phyloP scores from a whole-genome alignment of 805 yeast species.

The Saccharomyces paradoxus region DNA sequence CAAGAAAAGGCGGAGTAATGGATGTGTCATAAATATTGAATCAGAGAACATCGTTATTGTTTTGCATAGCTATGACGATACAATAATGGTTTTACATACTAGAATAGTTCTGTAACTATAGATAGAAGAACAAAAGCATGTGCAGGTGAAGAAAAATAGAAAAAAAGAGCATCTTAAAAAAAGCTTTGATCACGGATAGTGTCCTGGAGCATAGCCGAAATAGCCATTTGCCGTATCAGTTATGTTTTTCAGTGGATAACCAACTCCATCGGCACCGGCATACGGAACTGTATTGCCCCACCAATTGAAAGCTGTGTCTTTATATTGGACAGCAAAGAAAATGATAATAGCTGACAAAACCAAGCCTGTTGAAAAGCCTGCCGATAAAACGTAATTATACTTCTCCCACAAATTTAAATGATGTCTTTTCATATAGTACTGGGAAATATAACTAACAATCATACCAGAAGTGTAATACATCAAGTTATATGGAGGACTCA shows the following conservation, averaged over 20 bases:
- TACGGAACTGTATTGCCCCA: conserved; percentile 52
- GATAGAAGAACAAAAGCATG: background rate
- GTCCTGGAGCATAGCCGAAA: conserved; percentile 27
- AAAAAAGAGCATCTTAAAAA: background rate
- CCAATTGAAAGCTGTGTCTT: conserved; percentile 42
- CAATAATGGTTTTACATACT: background rate
- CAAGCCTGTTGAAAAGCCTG: conserved; percentile 54
- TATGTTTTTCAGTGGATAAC: conserved; percentile 10
- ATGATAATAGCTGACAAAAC: conserved; percentile 46
- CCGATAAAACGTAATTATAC: conserved; percentile 44
- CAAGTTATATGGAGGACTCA: conserved; percentile 46
- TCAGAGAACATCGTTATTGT: background rate
- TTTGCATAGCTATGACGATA: too few species aligned
- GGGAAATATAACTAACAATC: conserved; percentile 34
- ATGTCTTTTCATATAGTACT: conserved; percentile 41
- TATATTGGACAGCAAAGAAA: conserved; percentile 44
- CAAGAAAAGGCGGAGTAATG: too few species aligned
- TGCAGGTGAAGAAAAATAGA: background rate
- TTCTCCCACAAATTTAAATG: conserved; percentile 49
- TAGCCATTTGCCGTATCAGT: conserved; percentile 14
- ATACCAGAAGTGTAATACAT: conserved; percentile 26
- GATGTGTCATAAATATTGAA: too few species aligned
- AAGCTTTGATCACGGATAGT: conserved; percentile 18
- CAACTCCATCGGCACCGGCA: conserved; percentile 13
- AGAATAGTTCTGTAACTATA: background rate